Evolutionary conservation across 2,329 filamentous ascomycete species (phyloP), one percentile per base, ranked within the genome.

Genomic region (Tolypocladium inflatum): DNA sequence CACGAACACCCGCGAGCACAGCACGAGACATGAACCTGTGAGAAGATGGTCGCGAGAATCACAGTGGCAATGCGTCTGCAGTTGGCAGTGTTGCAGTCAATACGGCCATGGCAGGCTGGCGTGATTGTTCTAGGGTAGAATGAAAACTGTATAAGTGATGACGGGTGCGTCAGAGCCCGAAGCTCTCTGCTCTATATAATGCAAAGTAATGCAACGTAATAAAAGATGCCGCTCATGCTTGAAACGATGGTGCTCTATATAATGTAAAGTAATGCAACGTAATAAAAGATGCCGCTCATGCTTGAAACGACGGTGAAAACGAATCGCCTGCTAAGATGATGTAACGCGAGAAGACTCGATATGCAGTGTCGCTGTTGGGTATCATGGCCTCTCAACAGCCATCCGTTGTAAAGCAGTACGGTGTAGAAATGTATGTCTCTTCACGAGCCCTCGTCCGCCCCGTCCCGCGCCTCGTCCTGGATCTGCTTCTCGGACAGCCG

Each of bases 401-500:
- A 41, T 26, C 4, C 11, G 15, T 42, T 15, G 17, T 50, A n/a
- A 30, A 10, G 3, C 17, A 19, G 26, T 17, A 33, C 15, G 21
- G 23, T 10, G 15, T 17, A 33, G 7, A 33, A 30, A 50, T 50
- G 11, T 6, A 48, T 15, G 13, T 30, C 3, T 19, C 55, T n/a
- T 52, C 55, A 23, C 35, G 38, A 15, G 13, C 39, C 33, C 21
- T 53, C 56, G 26, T 55, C 61, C 5, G 39, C 42, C 42, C 52
- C 50, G 13, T 23, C 57, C 8, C 30, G 53, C 3, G 60, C 62
- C 23, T 65, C 64, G 13, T 62, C 62, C 41, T 65, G 64, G 30
- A 65, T 61, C 38, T 65, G 61, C 21, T 72, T 60, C 58, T 78
- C 69, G 3, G 75, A 79, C 11, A 80, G 62, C 55, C 67, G 71